Conservation (phyloP, 345 rosid species). For the Microcos paniculata region DNA sequence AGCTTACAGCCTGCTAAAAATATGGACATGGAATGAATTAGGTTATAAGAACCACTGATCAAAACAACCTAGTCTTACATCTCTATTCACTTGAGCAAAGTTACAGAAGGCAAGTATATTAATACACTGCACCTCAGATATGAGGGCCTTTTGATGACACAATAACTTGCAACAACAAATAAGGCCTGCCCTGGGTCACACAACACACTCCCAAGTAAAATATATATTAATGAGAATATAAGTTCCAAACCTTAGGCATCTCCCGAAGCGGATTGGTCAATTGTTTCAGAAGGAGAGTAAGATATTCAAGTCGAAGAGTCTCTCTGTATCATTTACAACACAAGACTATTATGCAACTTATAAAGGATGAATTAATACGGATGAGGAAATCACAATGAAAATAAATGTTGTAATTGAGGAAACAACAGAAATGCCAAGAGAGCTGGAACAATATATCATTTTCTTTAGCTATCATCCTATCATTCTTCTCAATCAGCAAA, state of each 20-base stretch:
- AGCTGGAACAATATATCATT: background rate
- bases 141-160: background rate
- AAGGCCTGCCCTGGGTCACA: background rate
- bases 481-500: background rate
- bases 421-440: background rate
- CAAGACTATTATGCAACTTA: conserved; percentile 11
- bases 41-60: background rate
- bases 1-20: background rate
- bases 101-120: background rate
- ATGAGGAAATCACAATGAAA: background rate
- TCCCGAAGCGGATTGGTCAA: conserved; percentile 75
- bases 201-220: background rate
- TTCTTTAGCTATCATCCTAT: background rate
- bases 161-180: background rate
- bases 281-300: conserved; percentile 62
- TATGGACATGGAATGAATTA: background rate
- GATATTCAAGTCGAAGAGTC: conserved; percentile 75
- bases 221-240: background rate
- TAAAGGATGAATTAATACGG: conserved; percentile 7
- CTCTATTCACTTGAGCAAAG: background rate
- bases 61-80: background rate
- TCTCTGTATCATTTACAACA: conserved; percentile 46
- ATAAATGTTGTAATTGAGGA: background rate
- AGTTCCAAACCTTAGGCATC: conserved; percentile 68
- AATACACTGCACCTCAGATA: background rate